Conservation (phyloP, 2,329 filamentous ascomycete genomes). For the Aspergillus uvarum region DNA sequence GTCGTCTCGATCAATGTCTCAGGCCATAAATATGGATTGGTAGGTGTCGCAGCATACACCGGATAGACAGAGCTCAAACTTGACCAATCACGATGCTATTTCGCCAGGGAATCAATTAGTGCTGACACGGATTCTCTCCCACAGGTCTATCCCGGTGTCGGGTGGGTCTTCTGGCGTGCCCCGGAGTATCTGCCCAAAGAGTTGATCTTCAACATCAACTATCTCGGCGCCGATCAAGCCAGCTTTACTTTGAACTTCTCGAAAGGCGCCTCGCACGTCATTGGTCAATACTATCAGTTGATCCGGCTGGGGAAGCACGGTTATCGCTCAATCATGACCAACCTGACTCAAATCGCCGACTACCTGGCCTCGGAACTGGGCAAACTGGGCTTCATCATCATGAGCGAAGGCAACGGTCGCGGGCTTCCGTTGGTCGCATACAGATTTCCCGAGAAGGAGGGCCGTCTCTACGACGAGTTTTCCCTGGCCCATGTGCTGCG, state of each 20-base stretch:
- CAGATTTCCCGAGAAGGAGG: constrained; percentile 61
- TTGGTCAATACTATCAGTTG: constrained; percentile 72
- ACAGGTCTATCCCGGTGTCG: constrained; percentile 63
- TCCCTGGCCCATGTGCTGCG: constrained; percentile 78
- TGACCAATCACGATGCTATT: neutral
- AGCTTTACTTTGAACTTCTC: constrained; percentile 73
- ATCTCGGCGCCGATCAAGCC: constrained; percentile 69
- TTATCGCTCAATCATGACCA: constrained; percentile 64
- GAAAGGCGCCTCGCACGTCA: constrained; percentile 66
- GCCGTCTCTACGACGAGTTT: constrained; percentile 68
- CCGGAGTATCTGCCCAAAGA: constrained; percentile 65
- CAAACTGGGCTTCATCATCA: constrained; percentile 76
- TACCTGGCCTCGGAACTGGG: constrained; percentile 73
- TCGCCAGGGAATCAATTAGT: no score
- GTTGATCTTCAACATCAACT: constrained; percentile 69
- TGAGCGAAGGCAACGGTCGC: constrained; percentile 72
- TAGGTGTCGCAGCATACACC: constrained; percentile 2
- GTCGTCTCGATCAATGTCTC: constrained; percentile 60
- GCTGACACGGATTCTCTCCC: neutral
- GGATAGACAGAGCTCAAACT: neutral
- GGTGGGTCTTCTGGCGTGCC: constrained; percentile 70
- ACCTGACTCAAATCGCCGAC: constrained; percentile 82
- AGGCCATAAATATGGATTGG: constrained; percentile 53
- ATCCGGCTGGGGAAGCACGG: constrained; percentile 68
- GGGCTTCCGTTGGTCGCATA: constrained; percentile 89